Evolutionary conservation across 108 stramenopile genomes (phyloP).

Genomic region (Nitzschia inconspicua): DNA sequence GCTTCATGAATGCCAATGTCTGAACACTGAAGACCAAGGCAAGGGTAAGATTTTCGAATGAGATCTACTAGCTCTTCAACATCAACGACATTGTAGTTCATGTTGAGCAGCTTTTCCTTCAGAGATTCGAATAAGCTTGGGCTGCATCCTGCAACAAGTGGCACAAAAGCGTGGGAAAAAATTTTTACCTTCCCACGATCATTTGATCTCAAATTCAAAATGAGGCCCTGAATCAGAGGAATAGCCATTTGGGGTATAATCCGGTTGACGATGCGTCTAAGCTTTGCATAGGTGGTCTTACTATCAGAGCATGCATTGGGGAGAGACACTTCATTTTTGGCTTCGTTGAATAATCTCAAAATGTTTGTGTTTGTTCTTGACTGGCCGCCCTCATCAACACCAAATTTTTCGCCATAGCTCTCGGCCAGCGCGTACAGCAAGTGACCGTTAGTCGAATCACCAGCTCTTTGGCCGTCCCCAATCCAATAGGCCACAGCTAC

Average conservation of each 20-base stretch:
- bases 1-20: conserved; percentile 57
- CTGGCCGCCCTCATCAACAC: conserved; percentile 47
- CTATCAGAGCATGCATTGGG: conserved; percentile 62
- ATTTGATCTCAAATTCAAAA: conserved; percentile 43
- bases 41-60: conserved; percentile 57
- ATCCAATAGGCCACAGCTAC: conserved; percentile 85
- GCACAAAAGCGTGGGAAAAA: conserved; percentile 68
- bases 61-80: conserved; percentile 47
- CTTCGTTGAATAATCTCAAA: conserved; percentile 71
- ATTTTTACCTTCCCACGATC: conserved; percentile 53
- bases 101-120: conserved; percentile 44
- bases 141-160: conserved; percentile 61
- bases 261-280: conserved; percentile 50
- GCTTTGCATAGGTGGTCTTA: conserved; percentile 39
- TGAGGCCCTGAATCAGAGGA: conserved; percentile 63
- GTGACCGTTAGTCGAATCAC: conserved; percentile 61
- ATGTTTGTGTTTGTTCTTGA: conserved; percentile 63
- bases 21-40: conserved; percentile 66
- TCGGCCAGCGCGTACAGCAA: conserved; percentile 77
- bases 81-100: conserved; percentile 34
- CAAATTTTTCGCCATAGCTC: conserved; percentile 51
- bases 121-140: conserved; percentile 46
- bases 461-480: conserved; percentile 73
- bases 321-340: conserved; percentile 65
- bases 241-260: conserved; percentile 69